These are phyloP conservation scores for Pseudofabraea citricarpa DNA, from an alignment of 2,329 filamentous ascomycete species.

Conservation along the genomic window DNA sequence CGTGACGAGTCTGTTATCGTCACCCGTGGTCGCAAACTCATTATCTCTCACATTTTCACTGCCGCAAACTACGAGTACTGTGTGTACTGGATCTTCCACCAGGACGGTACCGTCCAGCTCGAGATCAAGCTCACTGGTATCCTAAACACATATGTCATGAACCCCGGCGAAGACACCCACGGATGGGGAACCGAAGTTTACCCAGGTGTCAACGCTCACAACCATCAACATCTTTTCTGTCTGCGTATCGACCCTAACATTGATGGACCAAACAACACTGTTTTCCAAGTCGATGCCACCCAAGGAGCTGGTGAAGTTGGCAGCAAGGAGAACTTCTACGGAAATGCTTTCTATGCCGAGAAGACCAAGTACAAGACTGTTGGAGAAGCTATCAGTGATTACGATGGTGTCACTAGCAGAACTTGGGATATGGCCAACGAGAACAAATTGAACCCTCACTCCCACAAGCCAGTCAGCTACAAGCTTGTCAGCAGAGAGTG, in stretches of 20 bases:
- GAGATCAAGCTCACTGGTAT: constrained; percentile 91
- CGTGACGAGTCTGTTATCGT: constrained; percentile 83
- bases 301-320: constrained; percentile 70
- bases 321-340: constrained; percentile 77
- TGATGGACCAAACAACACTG: constrained; percentile 78
- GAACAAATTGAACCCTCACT: constrained; percentile 78
- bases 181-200: constrained; percentile 93
- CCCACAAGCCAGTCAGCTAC: constrained; percentile 78
- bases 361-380: constrained; percentile 75
- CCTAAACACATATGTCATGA: constrained; percentile 84
- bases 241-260: constrained; percentile 82
- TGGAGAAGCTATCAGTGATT: constrained; percentile 67
- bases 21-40: constrained; percentile 78
- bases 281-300: constrained; percentile 77
- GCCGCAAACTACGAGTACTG: constrained; percentile 96
- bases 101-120: constrained; percentile 86
- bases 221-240: constrained; percentile 95
- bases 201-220: constrained; percentile 86
- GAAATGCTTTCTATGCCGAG: constrained; percentile 84
- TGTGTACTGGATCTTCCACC: constrained; percentile 84
- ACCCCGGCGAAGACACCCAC: constrained; percentile 72
- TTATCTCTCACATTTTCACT: constrained; percentile 90
- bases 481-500: constrained; percentile 88
- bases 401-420: constrained; percentile 71
- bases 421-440: constrained; percentile 92